phyloP scores from a whole-genome alignment of 305 asterid species.

The Fraxinus albicans region DNA sequence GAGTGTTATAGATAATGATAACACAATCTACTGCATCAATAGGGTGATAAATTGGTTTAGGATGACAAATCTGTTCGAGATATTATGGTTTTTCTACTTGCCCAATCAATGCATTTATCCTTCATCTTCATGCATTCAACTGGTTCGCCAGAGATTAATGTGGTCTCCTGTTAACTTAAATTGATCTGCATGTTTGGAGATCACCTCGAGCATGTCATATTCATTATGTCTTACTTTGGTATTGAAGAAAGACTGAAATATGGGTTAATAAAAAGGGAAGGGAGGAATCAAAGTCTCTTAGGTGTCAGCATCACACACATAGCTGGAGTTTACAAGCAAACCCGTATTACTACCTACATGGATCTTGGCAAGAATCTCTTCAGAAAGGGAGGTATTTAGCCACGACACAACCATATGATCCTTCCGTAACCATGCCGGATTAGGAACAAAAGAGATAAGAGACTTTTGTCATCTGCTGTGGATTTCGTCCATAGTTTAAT shows the following conservation, averaged over 20 bases:
- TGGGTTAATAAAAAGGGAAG: neutral
- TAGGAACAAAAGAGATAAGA: neutral
- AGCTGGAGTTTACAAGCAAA: neutral
- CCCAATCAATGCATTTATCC: neutral
- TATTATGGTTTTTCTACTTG: neutral
- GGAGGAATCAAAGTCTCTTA: neutral
- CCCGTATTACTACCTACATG: neutral
- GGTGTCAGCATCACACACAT: neutral
- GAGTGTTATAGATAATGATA: neutral
- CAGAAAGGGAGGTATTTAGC: neutral
- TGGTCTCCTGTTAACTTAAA: neutral
- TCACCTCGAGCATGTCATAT: neutral
- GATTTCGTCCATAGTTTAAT: neutral
- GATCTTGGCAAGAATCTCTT: neutral
- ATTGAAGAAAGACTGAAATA: neutral
- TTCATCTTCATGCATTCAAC: neutral
- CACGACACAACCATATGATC: neutral
- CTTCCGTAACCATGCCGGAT: neutral
- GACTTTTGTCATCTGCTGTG: neutral
- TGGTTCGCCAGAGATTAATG: neutral
- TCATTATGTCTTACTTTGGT: neutral
- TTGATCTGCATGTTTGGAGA: neutral
- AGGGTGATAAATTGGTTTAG: neutral
- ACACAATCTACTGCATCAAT: neutral
- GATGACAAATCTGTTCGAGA: neutral